These are phyloP conservation scores for Barbarea vulgaris DNA, from an alignment of 345 rosid species.

Conservation along the genomic window DNA sequence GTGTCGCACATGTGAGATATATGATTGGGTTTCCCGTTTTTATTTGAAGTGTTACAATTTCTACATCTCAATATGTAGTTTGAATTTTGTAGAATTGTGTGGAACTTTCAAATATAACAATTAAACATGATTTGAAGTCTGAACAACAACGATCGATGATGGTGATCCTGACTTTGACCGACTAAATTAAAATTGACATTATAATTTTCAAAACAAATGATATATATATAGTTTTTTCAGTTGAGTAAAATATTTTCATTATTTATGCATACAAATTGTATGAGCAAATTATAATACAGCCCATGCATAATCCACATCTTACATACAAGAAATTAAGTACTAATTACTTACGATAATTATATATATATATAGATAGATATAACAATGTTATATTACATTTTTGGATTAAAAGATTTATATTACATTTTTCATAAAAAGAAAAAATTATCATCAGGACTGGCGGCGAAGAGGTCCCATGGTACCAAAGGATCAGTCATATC, in stretches of 20 bases:
- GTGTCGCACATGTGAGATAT: slow-evolving; percentile 25
- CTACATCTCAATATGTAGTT: not conserved
- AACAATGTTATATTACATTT: slow-evolving; percentile 21
- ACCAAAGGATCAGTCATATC: slow-evolving; percentile 62
- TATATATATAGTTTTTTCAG: not conserved
- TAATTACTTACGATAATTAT: not conserved
- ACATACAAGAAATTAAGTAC: slow-evolving; percentile 30
- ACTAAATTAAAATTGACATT: not conserved
- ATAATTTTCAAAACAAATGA: not conserved
- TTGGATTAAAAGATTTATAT: not conserved
- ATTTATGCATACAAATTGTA: not conserved
- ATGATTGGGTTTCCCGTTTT: not conserved
- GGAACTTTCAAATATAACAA: slow-evolving; percentile 7
- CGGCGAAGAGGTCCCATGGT: slow-evolving; percentile 60
- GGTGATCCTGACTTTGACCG: not conserved
- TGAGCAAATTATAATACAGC: slow-evolving; percentile 14
- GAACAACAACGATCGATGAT: slow-evolving; percentile 4
- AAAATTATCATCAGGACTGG: slow-evolving; percentile 48
- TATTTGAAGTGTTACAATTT: not conserved
- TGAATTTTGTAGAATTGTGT: not conserved
- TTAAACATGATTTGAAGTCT: not conserved
- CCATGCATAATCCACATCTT: slow-evolving; percentile 31
- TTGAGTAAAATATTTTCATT: not conserved
- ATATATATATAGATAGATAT: not conserved
- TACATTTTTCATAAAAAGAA: slow-evolving; percentile 38